phyloP scores from a whole-genome alignment of 495 filamentous ascomycete species.

The Parathielavia appendiculata region DNA sequence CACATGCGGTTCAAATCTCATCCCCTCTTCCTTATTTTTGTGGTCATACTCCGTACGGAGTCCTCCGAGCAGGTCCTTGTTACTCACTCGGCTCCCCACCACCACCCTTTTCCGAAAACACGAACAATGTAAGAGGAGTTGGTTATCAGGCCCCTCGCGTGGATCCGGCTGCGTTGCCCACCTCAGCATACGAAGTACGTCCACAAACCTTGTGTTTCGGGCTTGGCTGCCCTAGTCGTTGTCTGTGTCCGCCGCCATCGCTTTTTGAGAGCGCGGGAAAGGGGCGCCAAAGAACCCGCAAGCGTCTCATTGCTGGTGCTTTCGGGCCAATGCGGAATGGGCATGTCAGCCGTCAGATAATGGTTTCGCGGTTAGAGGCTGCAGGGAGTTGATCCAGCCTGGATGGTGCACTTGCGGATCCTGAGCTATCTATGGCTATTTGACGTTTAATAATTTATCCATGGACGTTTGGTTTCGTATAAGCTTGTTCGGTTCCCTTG shows the following conservation, averaged over 20 bases:
- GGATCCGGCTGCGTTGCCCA: slow-evolving; percentile 7
- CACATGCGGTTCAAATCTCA: no score
- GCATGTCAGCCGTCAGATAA: neutral
- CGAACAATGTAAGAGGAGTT: neutral
- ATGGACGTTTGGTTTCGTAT: slow-evolving; percentile 15
- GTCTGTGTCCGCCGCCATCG: slow-evolving; percentile 10
- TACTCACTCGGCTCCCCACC: no score
- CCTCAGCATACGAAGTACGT: no score
- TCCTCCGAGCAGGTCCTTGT: no score
- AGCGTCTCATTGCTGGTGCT: slow-evolving; percentile 9
- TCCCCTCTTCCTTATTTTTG: no score
- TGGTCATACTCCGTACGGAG: no score
- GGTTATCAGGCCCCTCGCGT: neutral
- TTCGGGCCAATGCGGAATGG: neutral
- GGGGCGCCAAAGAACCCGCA: slow-evolving; percentile 4
- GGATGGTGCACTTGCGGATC: slow-evolving; percentile 14
- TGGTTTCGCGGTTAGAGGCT: neutral
- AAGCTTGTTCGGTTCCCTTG: slow-evolving; percentile 6
- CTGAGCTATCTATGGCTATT: no score
- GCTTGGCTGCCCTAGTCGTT: slow-evolving; percentile 9
- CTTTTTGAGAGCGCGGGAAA: neutral
- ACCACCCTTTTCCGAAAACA: slow-evolving; percentile 1
- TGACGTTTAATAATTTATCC: no score
- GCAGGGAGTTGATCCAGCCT: slow-evolving; percentile 10
- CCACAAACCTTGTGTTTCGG: slow-evolving; percentile 2